These are phyloP conservation scores for Gloeophyllum trabeum DNA, from an alignment of 768 basidiomycete species.

Conservation along the genomic window DNA sequence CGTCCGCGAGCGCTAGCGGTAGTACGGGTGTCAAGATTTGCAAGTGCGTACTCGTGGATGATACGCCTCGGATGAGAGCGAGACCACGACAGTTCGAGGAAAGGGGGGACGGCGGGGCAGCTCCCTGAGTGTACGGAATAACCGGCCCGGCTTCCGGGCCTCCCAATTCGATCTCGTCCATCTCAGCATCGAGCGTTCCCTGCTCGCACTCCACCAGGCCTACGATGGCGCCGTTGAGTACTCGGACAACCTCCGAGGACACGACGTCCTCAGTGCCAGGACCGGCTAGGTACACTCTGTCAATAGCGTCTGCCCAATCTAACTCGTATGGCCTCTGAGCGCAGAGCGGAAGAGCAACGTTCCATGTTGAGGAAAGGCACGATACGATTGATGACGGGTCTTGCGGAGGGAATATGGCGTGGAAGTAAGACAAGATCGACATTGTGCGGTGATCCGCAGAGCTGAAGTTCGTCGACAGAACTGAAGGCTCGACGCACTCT, in stretches of 20 bases:
- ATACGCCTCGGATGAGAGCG: slow-evolving; percentile 56
- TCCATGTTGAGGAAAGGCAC: slow-evolving; percentile 38
- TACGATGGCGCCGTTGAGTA: slow-evolving; percentile 74
- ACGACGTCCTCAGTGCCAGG: slow-evolving; percentile 74
- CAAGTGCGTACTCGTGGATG: slow-evolving; percentile 24
- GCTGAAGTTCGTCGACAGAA: slow-evolving; percentile 32
- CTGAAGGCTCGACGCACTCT: slow-evolving; percentile 35
- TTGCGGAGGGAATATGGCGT: slow-evolving; percentile 30
- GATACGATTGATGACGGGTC: too few relatives aligned
- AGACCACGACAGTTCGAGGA: slow-evolving; percentile 64
- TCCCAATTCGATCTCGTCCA: slow-evolving; percentile 1
- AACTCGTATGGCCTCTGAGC: slow-evolving; percentile 66
- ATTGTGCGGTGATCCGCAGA: slow-evolving; percentile 66
- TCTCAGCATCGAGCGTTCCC: slow-evolving; percentile 23
- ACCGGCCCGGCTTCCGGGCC: neutral
- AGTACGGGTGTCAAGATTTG: slow-evolving; percentile 81
- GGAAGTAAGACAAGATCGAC: slow-evolving; percentile 69
- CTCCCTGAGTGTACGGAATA: slow-evolving; percentile 51
- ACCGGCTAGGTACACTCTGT: slow-evolving; percentile 57
- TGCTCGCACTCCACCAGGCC: slow-evolving; percentile 52
- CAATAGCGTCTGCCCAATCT: slow-evolving; percentile 40
- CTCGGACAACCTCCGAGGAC: slow-evolving; percentile 50
- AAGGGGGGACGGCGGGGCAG: slow-evolving; percentile 41
- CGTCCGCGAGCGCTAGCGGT: slow-evolving; percentile 25
- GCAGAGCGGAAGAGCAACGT: slow-evolving; percentile 55